Percentiles rank a stretch among this genome's conserved stretches.
phyloP scores from a whole-genome alignment of 2,329 filamentous ascomycete genomes.

The Blumeria hordei region DNA sequence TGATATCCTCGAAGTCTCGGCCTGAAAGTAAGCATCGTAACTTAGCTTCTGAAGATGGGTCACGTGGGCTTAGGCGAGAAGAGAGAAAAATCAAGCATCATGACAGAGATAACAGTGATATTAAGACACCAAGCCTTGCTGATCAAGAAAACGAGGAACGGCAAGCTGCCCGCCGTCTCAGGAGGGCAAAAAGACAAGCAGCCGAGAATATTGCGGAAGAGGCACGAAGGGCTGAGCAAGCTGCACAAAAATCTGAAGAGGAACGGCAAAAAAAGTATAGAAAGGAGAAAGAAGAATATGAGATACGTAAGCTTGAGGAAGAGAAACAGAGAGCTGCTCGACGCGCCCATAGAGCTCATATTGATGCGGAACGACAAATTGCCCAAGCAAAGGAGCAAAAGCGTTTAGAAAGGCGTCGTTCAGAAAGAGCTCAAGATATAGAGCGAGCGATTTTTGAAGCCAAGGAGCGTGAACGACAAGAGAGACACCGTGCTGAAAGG shows the following conservation, averaged over 20 bases:
- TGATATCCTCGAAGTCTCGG: constrained; percentile 21
- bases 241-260: constrained; percentile 31
- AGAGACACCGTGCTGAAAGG: constrained; percentile 25
- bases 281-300: constrained; percentile 30
- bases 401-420: constrained; percentile 24
- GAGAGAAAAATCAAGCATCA: constrained; percentile 16
- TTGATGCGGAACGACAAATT: constrained; percentile 17
- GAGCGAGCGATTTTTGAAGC: constrained; percentile 28
- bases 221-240: constrained; percentile 15
- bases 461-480: constrained; percentile 31
- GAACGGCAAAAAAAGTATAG: constrained; percentile 29
- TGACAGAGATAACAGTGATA: constrained; percentile 18
- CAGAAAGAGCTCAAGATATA: constrained; percentile 24
- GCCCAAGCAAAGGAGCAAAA: constrained; percentile 19
- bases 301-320: constrained; percentile 29
- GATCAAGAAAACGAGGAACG: constrained; percentile 37
- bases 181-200: too few relatives aligned
- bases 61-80: constrained; percentile 13
- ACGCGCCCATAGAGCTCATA: constrained; percentile 24
- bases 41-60: constrained; percentile 27
- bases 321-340: constrained; percentile 33
- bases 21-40: constrained; percentile 25
- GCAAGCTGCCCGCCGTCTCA: constrained; percentile 35
- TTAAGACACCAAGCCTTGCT: constrained; percentile 14
- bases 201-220: constrained; percentile 11